Evolutionary conservation across 257 asterid species (phyloP).

Genomic region (Solanum paucissectum): DNA sequence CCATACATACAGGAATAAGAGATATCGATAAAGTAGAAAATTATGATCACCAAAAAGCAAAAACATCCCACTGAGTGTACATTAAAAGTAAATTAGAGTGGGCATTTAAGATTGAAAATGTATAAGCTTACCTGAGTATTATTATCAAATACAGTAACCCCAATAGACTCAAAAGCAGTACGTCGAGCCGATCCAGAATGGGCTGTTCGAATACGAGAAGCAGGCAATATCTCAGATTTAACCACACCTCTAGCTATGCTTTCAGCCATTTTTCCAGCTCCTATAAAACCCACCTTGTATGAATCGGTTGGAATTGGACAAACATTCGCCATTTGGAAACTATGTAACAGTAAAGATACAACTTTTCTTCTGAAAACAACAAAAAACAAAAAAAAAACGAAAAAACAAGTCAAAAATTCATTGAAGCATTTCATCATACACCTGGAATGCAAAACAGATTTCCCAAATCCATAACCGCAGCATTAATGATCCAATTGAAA

Average conservation of each 20-base stretch:
- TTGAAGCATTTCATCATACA: neutral
- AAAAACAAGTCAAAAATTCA: neutral
- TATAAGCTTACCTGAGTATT: slow-evolving; percentile 44
- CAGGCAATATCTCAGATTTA: slow-evolving; percentile 65
- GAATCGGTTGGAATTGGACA: slow-evolving; percentile 45
- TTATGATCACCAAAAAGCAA: neutral
- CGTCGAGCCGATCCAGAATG: slow-evolving; percentile 59
- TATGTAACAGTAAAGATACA: neutral
- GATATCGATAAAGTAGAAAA: neutral
- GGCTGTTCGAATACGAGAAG: slow-evolving; percentile 64
- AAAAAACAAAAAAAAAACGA: neutral
- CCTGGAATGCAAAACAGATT: neutral
- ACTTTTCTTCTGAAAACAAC: neutral
- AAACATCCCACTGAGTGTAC: neutral
- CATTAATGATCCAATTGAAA: neutral
- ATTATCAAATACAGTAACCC: slow-evolving; percentile 48
- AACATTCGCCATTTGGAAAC: slow-evolving; percentile 26
- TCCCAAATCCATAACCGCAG: neutral
- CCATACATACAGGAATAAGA: neutral
- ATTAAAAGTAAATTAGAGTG: neutral
- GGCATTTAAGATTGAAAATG: neutral
- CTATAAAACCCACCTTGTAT: slow-evolving; percentile 79
- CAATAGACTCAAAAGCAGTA: slow-evolving; percentile 67
- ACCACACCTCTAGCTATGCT: slow-evolving; percentile 90
- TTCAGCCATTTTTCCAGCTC: slow-evolving; percentile 97